Percentiles rank a stretch among this genome's conserved stretches.
Evolutionary conservation across 805 yeast genomes (phyloP).

Genomic region (Zygosaccharomyces bailii): DNA sequence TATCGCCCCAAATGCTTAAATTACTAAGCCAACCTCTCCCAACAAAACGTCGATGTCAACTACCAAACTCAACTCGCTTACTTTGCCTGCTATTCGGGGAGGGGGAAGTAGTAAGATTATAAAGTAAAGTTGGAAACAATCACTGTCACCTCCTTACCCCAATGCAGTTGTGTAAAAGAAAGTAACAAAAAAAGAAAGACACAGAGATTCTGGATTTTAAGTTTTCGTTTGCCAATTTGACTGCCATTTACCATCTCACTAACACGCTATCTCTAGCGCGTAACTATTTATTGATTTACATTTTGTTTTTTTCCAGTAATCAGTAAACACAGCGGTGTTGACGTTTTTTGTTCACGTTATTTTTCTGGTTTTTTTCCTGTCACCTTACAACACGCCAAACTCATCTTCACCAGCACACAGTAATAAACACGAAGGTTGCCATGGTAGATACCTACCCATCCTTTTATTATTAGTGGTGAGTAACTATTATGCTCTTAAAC

Average conservation of each 20-base stretch:
- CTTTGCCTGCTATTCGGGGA: neutral
- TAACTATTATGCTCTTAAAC: slow-evolving; percentile 36
- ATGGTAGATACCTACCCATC: neutral
- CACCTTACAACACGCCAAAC: neutral
- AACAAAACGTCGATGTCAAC: neutral
- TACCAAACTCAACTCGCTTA: neutral
- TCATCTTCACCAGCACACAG: neutral
- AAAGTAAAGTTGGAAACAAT: neutral
- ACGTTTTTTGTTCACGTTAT: neutral
- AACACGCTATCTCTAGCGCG: neutral
- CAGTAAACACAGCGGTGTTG: slow-evolving; percentile 1
- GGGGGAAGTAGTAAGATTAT: neutral
- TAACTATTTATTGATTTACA: slow-evolving; percentile 4
- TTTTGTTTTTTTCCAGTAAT: neutral
- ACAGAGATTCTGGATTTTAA: neutral
- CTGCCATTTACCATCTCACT: neutral
- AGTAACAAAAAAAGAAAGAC: neutral
- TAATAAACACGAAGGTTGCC: neutral
- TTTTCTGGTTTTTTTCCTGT: slow-evolving; percentile 1
- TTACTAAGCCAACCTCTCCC: neutral
- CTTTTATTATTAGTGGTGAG: neutral
- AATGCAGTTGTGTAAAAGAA: neutral
- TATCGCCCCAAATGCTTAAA: neutral
- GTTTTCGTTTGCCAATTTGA: neutral
- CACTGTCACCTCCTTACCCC: neutral